Conservation (phyloP, 2,329 filamentous ascomycete species). For the Xylaria sp. region DNA sequence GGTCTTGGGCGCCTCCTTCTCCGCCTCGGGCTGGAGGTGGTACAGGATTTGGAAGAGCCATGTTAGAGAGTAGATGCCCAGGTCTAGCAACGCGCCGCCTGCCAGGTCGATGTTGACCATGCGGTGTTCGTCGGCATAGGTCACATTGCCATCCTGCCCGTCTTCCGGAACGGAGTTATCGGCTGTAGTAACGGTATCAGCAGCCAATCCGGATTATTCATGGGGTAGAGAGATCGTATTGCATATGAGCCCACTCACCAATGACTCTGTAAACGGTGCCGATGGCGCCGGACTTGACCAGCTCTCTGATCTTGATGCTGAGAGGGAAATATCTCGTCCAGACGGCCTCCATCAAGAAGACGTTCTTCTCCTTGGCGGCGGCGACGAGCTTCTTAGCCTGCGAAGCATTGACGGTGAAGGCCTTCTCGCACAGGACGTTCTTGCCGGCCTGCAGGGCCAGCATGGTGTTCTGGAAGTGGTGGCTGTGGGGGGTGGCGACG, state of each 20-base stretch:
- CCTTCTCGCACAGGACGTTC: conserved; percentile 90
- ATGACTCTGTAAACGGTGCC: conserved; percentile 70
- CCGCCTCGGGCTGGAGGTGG: conserved; percentile 75
- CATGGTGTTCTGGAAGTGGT: conserved; percentile 92
- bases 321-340: conserved; percentile 92
- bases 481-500: conserved; percentile 88
- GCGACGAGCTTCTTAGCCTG: conserved; percentile 79
- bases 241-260: conserved; percentile 50
- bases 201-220: not conserved
- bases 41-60: conserved; percentile 94
- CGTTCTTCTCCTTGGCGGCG: conserved; percentile 75
- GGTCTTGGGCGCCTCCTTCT: conserved; percentile 75
- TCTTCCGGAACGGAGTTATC: conserved; percentile 71
- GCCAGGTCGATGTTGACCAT: conserved; percentile 87
- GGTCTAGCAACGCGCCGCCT: conserved; percentile 82
- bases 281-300: conserved; percentile 65
- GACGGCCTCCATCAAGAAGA: conserved; percentile 87
- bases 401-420: conserved; percentile 83
- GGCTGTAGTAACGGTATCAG: conserved; percentile 50
- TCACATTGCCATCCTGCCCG: conserved; percentile 65
- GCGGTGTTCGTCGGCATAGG: conserved; percentile 70
- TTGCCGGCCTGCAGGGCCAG: conserved; percentile 86
- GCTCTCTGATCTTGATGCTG: conserved; percentile 77
- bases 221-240: not conserved
- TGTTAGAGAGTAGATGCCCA: conserved; percentile 88